Evolutionary conservation across 78 protist species (phyloP).

Genomic region (Cyanophora paradoxa): DNA sequence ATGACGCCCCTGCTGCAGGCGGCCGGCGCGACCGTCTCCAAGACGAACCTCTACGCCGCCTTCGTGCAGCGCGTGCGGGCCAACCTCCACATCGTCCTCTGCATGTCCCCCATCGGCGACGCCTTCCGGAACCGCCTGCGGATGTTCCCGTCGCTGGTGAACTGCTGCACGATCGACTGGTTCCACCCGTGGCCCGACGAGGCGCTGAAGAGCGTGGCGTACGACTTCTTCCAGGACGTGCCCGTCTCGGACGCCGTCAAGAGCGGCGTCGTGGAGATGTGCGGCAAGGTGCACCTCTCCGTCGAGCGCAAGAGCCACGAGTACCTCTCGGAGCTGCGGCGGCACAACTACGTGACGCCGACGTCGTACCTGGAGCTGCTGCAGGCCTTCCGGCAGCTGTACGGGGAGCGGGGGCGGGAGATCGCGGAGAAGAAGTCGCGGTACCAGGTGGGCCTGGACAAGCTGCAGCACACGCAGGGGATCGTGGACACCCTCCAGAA

Average conservation of each 20-base stretch:
- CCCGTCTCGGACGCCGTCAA: too few species aligned
- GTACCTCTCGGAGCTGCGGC: constrained; percentile 28
- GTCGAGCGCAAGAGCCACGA: background rate
- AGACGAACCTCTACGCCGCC: constrained; percentile 23
- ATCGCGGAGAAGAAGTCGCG: constrained; percentile 14
- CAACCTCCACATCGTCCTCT: constrained; percentile 73
- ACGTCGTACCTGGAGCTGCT: constrained; percentile 52
- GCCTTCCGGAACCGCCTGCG: constrained; percentile 74
- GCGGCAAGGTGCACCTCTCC: constrained; percentile 34
- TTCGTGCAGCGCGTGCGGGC: constrained; percentile 49
- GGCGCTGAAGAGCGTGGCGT: constrained; percentile 67
- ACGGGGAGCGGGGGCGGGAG: constrained; percentile 16
- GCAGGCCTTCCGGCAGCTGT: constrained; percentile 10
- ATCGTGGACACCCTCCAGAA: constrained; percentile 18
- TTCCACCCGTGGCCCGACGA: constrained; percentile 79
- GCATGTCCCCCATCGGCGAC: constrained; percentile 78
- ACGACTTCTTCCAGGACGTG: constrained; percentile 3
- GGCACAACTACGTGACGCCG: constrained; percentile 68
- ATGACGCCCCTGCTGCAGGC: constrained; percentile 43
- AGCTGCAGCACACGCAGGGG: constrained; percentile 28
- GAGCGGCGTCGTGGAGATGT: background rate
- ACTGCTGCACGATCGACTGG: constrained; percentile 83
- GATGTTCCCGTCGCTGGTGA: constrained; percentile 78
- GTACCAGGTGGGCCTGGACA: constrained; percentile 39
- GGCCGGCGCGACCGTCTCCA: constrained; percentile 41